A percentile compares a stretch with the other conserved stretches of the same genome.
Evolutionary conservation across 2,329 filamentous ascomycete genomes (phyloP).

Genomic region (Arthrinium phaeospermum): DNA sequence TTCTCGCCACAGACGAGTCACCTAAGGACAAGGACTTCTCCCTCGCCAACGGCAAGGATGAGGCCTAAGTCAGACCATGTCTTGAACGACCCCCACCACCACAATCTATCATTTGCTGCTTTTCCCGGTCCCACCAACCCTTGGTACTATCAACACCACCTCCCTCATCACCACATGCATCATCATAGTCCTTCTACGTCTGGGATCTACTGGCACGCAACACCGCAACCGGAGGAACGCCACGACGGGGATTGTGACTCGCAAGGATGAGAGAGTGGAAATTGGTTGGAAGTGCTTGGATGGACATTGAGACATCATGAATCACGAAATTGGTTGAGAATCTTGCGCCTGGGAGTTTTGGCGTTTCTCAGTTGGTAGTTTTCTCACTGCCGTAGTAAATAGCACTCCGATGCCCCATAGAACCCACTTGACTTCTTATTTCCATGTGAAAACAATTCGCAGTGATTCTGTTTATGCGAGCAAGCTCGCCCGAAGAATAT

Average conservation of each 20-base stretch:
- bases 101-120: slow-evolving; percentile 29
- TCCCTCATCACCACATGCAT: not conserved
- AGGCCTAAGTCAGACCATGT: slow-evolving; percentile 2
- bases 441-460: not conserved
- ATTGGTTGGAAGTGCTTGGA: not conserved
- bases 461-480: too few species aligned
- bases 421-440: not conserved
- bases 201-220: slow-evolving; percentile 1
- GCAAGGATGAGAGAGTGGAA: not conserved
- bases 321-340: not conserved
- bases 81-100: slow-evolving; percentile 28
- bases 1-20: slow-evolving; percentile 32
- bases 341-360: not conserved
- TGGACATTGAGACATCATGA: not conserved
- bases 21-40: not conserved
- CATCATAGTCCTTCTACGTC: slow-evolving; percentile 4
- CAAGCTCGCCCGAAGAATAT: not conserved
- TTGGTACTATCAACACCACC: slow-evolving; percentile 26
- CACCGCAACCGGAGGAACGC: not conserved
- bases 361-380: not conserved
- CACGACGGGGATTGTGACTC: slow-evolving; percentile 3
- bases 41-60: slow-evolving; percentile 20
- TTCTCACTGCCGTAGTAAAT: not conserved
- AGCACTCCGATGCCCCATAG: not conserved
- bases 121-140: slow-evolving; percentile 21